Percentiles rank a stretch among this genome's conserved stretches.
Evolutionary conservation across 192 early-diverging fungal species (phyloP).

Genomic region (Umbelopsis ramanniana): DNA sequence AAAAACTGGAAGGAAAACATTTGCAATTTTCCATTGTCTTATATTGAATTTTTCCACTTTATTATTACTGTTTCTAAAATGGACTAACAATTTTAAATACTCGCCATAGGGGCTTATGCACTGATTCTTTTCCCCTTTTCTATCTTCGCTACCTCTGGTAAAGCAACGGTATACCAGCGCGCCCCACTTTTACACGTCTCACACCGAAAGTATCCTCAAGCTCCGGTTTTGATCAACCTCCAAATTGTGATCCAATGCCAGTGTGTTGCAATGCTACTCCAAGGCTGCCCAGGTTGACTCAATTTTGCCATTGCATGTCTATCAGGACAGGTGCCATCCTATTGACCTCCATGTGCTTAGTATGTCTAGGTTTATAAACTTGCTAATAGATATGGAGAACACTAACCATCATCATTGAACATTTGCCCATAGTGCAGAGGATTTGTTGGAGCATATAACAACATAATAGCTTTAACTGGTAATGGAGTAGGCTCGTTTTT

Average conservation of each 20-base stretch:
- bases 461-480: conserved; percentile 3
- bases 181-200: not conserved
- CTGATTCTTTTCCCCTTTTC: conserved; percentile 15
- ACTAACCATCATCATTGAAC: not conserved
- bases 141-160: not conserved
- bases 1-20: conserved; percentile 5
- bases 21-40: conserved; percentile 12
- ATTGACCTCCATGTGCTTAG: conserved; percentile 10
- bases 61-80: conserved; percentile 16
- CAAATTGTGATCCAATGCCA: conserved; percentile 7
- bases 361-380: not conserved
- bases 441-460: conserved; percentile 15
- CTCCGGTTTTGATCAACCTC: not conserved
- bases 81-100: conserved; percentile 17
- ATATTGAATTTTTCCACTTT: conserved; percentile 17
- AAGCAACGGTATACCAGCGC: not conserved
- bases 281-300: conserved; percentile 9
- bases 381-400: no score
- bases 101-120: not conserved
- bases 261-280: conserved; percentile 12
- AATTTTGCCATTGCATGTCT: conserved; percentile 23
- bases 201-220: not conserved
- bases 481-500: not conserved
- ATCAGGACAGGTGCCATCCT: conserved; percentile 16
- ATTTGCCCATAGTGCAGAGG: conserved; percentile 5